Percentiles rank a stretch among this genome's conserved stretches.
Conservation (phyloP, 306 rosid species). For the Acacia melanoxylon region DNA sequence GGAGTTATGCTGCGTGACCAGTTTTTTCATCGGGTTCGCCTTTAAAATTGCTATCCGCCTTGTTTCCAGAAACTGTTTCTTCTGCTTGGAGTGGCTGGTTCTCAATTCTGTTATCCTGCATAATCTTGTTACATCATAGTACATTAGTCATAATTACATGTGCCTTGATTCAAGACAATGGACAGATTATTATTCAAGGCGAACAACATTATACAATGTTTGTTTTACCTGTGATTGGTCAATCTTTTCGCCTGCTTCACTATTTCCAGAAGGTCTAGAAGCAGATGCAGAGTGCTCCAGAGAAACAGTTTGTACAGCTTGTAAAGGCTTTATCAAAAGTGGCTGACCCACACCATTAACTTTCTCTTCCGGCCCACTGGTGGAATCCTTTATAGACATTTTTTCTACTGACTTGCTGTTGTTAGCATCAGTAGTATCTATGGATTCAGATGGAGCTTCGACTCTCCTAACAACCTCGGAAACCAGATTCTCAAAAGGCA, state of each 20-base stretch:
- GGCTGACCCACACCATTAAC: slow-evolving; percentile 45
- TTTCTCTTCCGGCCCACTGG: slow-evolving; percentile 34
- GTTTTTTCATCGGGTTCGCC: slow-evolving; percentile 26
- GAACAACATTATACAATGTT: not conserved
- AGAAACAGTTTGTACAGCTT: slow-evolving; percentile 48
- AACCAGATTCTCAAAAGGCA: slow-evolving; percentile 46
- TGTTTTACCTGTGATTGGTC: slow-evolving; percentile 77
- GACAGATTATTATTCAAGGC: not conserved
- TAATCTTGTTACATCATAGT: slow-evolving; percentile 41
- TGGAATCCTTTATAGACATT: slow-evolving; percentile 32
- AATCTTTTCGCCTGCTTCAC: slow-evolving; percentile 58
- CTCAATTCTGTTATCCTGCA: slow-evolving; percentile 61
- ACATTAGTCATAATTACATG: slow-evolving; percentile 29
- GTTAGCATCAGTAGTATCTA: slow-evolving; percentile 37
- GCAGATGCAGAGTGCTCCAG: slow-evolving; percentile 32
- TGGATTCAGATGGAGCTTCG: slow-evolving; percentile 41
- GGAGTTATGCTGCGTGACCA: slow-evolving; percentile 29
- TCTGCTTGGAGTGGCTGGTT: slow-evolving; percentile 39
- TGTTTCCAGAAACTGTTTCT: slow-evolving; percentile 37
- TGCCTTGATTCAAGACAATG: not conserved
- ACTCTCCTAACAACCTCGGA: slow-evolving; percentile 59
- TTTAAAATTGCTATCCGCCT: slow-evolving; percentile 39
- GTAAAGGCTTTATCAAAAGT: slow-evolving; percentile 59
- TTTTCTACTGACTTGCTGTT: slow-evolving; percentile 39
- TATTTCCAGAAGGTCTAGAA: slow-evolving; percentile 40